Conservation (phyloP, 2,329 filamentous ascomycete genomes). For the Xylaria multiplex region DNA sequence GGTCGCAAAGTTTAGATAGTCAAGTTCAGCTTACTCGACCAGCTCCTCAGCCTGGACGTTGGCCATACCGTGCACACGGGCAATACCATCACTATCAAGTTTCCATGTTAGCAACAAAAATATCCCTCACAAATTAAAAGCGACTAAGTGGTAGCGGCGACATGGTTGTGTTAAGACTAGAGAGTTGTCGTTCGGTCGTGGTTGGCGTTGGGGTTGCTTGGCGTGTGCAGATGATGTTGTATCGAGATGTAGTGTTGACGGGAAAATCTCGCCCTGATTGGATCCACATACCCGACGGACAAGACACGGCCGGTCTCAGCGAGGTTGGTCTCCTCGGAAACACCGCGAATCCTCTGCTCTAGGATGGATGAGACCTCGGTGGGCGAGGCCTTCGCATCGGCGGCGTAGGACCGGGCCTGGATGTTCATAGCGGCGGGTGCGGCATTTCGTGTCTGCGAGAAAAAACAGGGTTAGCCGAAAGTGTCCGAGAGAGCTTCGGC, state of each 20-base stretch:
- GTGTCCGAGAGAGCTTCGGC: conserved; percentile 52
- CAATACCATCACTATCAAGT: conserved; percentile 93
- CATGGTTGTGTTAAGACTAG: conserved; percentile 4
- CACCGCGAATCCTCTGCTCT: conserved; percentile 98
- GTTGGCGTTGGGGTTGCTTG: conserved; percentile 24
- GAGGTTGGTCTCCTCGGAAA: conserved; percentile 94
- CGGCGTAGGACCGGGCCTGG: conserved; percentile 87
- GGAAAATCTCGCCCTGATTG: conserved; percentile 44
- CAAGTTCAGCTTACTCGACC: conserved; percentile 82
- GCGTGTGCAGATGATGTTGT: conserved; percentile 29
- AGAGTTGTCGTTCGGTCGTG: conserved; percentile 6
- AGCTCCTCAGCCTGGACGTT: conserved; percentile 99
- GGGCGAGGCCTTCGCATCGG: conserved; percentile 92
- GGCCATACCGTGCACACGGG: conserved; percentile 99
- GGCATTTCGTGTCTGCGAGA: conserved; percentile 82
- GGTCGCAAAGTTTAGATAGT: conserved; percentile 34
- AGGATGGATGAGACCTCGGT: conserved; percentile 99
- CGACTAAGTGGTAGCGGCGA: not conserved
- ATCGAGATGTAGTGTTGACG: conserved; percentile 31
- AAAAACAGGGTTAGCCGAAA: conserved; percentile 65
- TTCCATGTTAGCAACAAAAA: conserved; percentile 41
- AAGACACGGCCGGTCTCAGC: conserved; percentile 99
- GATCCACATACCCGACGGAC: conserved; percentile 89
- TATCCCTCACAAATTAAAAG: conserved; percentile 32
- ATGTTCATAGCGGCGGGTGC: conserved; percentile 81